These are phyloP conservation scores for Leccinellum luteum DNA, from an alignment of 768 basidiomycete genomes.

Conservation along the genomic window DNA sequence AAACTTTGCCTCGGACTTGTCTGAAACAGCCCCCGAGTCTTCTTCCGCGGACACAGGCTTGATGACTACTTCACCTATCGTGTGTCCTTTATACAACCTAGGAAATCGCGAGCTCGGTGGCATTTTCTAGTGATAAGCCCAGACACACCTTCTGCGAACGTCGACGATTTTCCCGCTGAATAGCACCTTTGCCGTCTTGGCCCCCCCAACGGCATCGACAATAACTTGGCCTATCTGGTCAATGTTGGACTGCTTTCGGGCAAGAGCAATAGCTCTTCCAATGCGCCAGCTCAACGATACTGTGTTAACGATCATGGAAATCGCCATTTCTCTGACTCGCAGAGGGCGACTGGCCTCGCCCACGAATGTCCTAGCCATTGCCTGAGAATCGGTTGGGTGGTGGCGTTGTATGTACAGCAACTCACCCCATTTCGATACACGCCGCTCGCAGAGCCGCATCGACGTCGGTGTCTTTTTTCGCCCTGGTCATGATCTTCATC, in stretches of 20 bases:
- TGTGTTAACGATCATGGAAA: constrained; percentile 47
- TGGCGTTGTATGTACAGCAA: background rate
- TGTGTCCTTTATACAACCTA: constrained; percentile 38
- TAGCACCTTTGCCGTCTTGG: constrained; percentile 37
- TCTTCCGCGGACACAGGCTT: constrained; percentile 26
- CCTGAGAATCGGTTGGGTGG: background rate
- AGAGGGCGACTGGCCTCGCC: constrained; percentile 45
- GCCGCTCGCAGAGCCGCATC: constrained; percentile 46
- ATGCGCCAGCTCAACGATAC: constrained; percentile 63
- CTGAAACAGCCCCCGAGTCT: constrained; percentile 26
- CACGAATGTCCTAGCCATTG: constrained; percentile 36
- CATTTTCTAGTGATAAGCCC: background rate
- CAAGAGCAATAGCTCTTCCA: constrained; percentile 54
- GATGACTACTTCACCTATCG: constrained; percentile 38
- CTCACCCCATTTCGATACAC: constrained; percentile 50
- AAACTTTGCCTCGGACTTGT: constrained; percentile 20
- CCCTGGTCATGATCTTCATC: constrained; percentile 40
- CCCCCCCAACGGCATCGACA: constrained; percentile 37
- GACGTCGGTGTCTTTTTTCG: constrained; percentile 41
- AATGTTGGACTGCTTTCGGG: constrained; percentile 45
- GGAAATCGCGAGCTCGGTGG: background rate
- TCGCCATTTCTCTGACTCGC: constrained; percentile 32
- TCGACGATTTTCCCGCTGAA: constrained; percentile 63
- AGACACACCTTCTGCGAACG: constrained; percentile 37
- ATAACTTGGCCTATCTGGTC: constrained; percentile 35